Conservation (phyloP, 176 grass and related monocot species). For the Paspalum vaginatum region DNA sequence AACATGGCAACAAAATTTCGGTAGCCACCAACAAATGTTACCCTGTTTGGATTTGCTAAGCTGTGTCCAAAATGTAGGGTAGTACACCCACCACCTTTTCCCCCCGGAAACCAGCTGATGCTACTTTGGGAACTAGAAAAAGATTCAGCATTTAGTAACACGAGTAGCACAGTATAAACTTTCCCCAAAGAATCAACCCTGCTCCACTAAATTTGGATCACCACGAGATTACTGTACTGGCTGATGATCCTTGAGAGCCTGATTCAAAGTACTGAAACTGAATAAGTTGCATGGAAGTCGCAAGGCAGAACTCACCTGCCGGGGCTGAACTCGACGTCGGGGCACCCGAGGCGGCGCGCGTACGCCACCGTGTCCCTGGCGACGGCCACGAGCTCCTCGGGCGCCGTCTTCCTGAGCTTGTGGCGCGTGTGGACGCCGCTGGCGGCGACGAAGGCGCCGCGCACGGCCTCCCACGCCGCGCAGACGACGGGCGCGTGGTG, state of each 20-base stretch:
- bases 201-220: neutral
- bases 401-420: constrained; percentile 69
- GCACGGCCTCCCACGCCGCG: constrained; percentile 93
- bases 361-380: constrained; percentile 85
- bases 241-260: too few species aligned
- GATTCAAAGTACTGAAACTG: too few species aligned
- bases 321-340: constrained; percentile 87
- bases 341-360: constrained; percentile 76
- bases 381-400: constrained; percentile 64
- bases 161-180: too few species aligned
- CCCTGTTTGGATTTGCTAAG: neutral
- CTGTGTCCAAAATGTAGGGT: neutral
- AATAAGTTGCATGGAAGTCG: too few species aligned
- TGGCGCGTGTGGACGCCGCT: constrained; percentile 91
- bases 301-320: constrained; percentile 67
- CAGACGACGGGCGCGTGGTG: too few species aligned
- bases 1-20: neutral
- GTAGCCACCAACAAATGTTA: neutral
- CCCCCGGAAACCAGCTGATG: neutral
- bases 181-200: constrained; percentile 36
- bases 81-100: neutral
- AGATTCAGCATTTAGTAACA: too few species aligned
- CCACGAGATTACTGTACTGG: neutral
- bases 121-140: constrained; percentile 12
- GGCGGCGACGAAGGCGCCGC: constrained; percentile 87